Percentiles rank a stretch among this genome's conserved stretches.
These are phyloP conservation scores for Penicillium bialowiezense DNA, from an alignment of 495 filamentous ascomycete genomes.

Conservation along the genomic window DNA sequence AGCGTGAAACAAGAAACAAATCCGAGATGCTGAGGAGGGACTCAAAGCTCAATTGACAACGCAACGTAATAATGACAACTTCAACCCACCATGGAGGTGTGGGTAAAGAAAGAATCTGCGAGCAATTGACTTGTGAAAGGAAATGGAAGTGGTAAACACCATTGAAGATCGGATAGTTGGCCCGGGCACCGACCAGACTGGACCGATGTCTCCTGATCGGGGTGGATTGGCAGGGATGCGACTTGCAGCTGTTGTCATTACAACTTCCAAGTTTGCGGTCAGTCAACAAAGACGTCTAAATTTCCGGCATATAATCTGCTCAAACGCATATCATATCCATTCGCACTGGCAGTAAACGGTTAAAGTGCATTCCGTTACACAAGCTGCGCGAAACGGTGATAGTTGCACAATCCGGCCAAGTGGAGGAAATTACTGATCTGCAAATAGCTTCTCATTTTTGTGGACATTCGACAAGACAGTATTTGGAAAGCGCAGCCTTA, in stretches of 20 bases:
- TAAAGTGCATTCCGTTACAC: too few species aligned
- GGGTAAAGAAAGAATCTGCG: too few species aligned
- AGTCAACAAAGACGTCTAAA: background rate
- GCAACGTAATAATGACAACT: too few species aligned
- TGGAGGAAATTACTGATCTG: background rate
- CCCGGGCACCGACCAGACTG: background rate
- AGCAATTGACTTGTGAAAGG: background rate
- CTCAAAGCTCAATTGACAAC: too few species aligned
- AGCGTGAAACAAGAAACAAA: background rate
- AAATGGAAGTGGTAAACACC: background rate
- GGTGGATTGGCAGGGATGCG: background rate
- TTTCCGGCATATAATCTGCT: background rate
- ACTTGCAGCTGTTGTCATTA: background rate
- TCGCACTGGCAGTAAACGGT: background rate
- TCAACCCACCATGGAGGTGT: too few species aligned
- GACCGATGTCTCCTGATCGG: background rate
- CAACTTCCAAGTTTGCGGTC: background rate
- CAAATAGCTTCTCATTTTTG: background rate
- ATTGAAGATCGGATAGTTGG: background rate
- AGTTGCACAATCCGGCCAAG: too few species aligned
- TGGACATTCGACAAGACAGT: background rate
- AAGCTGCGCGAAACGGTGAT: too few species aligned
- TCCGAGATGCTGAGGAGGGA: background rate
- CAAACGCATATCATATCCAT: background rate
- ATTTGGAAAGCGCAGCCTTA: too few species aligned